Conservation (phyloP, 805 yeast genomes). For the Saccharomycopsis fermentans region DNA sequence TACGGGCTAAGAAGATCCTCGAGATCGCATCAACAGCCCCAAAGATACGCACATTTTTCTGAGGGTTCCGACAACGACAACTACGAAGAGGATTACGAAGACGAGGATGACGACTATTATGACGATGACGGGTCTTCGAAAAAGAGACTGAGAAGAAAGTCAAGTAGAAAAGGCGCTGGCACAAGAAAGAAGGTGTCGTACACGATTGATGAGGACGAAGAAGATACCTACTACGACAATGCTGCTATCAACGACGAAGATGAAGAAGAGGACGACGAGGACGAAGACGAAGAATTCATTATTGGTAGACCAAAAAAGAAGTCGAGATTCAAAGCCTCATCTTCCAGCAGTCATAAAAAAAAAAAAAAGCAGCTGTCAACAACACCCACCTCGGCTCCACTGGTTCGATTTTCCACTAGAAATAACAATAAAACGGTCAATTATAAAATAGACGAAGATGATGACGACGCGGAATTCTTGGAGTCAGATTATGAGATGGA, state of each 20-base stretch:
- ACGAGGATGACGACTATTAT: conserved; percentile 22
- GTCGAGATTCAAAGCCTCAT: conserved; percentile 29
- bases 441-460: conserved; percentile 61
- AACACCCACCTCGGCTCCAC: conserved; percentile 27
- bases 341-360: conserved; percentile 20
- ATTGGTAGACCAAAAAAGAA: conserved; percentile 26
- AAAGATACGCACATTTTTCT: conserved; percentile 4
- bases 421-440: conserved; percentile 55
- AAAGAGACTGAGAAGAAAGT: conserved; percentile 14
- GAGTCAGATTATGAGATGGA: conserved; percentile 22
- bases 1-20: conserved; percentile 74
- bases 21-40: conserved; percentile 37
- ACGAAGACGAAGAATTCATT: conserved; percentile 26
- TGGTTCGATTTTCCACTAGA: conserved; percentile 71
- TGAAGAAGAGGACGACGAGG: conserved; percentile 22
- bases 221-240: conserved; percentile 19
- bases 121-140: conserved; percentile 1
- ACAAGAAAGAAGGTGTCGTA: conserved; percentile 20
- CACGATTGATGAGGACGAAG: conserved; percentile 26
- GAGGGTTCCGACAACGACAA: conserved; percentile 14
- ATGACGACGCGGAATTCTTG: conserved; percentile 32
- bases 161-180: conserved; percentile 2
- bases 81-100: conserved; percentile 14
- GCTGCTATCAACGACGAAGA: conserved; percentile 16
- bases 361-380: conserved; percentile 22